Base-by-base conservation (phyloP, 2,329 filamentous ascomycete genomes). In the Aspergillus sclerotialis region DNA sequence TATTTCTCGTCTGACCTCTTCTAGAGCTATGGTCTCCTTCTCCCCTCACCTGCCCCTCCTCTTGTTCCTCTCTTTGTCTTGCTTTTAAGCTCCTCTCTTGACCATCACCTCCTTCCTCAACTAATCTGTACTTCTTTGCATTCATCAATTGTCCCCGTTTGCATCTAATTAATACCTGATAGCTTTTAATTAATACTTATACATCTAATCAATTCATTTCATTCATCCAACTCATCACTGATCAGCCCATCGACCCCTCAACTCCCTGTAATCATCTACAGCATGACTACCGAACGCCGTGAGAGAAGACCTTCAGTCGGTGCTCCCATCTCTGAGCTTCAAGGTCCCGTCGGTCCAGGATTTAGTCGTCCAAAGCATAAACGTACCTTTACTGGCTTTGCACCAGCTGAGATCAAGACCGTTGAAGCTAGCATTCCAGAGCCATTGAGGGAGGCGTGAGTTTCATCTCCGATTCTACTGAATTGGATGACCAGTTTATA, bases 301-400 rank as follows among this genome's bases (percentile, higher is more conserved):
- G 80, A 94, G 72, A 82, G 89, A 49, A 84, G 78, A 48, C 87
- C 84, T 38, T 94, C 87, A 13, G 82, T 76, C 38, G 79, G 83
- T 46, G 85, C 85, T 49, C 89, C 89, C 30, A 81, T 95, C 49
- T 78, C 84, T 45, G 87, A 94, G 58, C 81, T 96, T 43, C 75
- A 85, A 61, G 89, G 88, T 45, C 82, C 85, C 12, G 78, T 95
- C 37, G 83, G 83, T n/a, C 87, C 88, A 26, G 82, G 81, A 27
- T 90, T 93, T 58, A 81, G 65, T 78, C 76, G 92, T 41, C 92
- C 92, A 29, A 98, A 96, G 69, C 92, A 98, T 70, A 95, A 87
- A 73, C 79, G 92, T 49, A 96, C 90, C n/a, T 84, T 85, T 47
- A 98, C 92, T 7, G 92, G 92, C 7, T 92, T 96, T 57, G 89